Evolutionary conservation across 106 monocot genomes (phyloP).

Genomic region (Acanthochlamys bracteata): DNA sequence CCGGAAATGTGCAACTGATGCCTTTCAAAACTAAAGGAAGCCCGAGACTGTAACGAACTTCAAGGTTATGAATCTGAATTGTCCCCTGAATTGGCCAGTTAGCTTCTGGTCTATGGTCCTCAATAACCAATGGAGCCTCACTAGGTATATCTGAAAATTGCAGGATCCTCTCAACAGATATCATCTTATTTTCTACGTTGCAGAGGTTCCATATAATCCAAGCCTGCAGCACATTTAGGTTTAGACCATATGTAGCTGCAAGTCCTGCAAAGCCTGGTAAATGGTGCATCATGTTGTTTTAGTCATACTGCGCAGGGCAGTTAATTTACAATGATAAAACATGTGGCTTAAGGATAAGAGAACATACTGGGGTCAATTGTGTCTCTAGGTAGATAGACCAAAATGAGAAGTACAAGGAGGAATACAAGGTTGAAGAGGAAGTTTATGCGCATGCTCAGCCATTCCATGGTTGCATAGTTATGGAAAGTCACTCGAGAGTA

Average conservation of each 20-base stretch:
- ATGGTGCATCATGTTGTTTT: no score
- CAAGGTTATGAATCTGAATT: slow-evolving; percentile 46
- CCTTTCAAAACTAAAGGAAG: slow-evolving; percentile 69
- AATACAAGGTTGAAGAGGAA: slow-evolving; percentile 79
- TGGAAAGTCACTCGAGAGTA: slow-evolving; percentile 77
- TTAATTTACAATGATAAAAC: neutral
- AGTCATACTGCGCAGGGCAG: neutral
- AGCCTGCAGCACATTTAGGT: slow-evolving; percentile 64
- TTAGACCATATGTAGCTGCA: slow-evolving; percentile 77
- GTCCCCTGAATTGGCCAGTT: slow-evolving; percentile 60
- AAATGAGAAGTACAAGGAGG: slow-evolving; percentile 39
- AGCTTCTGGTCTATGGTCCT: slow-evolving; percentile 37
- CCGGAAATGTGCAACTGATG: slow-evolving; percentile 68
- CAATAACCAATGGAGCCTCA: slow-evolving; percentile 53
- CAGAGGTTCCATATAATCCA: slow-evolving; percentile 88
- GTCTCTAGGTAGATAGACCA: slow-evolving; percentile 57
- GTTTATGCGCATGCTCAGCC: slow-evolving; percentile 75
- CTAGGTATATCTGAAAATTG: slow-evolving; percentile 54
- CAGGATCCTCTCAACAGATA: slow-evolving; percentile 88
- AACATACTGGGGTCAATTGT: slow-evolving; percentile 72
- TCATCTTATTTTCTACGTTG: slow-evolving; percentile 93
- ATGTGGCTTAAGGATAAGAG: slow-evolving; percentile 1
- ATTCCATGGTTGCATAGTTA: slow-evolving; percentile 89
- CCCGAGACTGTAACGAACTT: slow-evolving; percentile 40
- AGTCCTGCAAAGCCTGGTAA: slow-evolving; percentile 80